Conservation (phyloP, 2,329 filamentous ascomycete genomes). For the Dissoconium aciculare region DNA sequence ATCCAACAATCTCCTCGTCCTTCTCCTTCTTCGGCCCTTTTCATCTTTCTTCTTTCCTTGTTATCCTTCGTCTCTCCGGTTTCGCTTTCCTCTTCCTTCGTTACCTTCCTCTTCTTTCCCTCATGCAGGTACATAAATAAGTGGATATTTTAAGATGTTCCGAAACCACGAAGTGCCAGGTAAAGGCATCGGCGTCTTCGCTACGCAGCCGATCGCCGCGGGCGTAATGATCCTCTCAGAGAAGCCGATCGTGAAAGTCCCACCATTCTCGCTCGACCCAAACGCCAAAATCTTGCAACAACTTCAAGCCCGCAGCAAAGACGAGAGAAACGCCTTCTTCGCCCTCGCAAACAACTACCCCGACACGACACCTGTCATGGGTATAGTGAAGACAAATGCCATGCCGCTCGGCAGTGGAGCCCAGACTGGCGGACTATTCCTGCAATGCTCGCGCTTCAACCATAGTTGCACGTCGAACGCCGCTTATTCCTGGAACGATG, state of each 20-base stretch:
- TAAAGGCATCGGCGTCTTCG: not conserved
- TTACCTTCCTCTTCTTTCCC: too few relatives aligned
- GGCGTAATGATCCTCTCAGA: not conserved
- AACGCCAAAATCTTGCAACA: not conserved
- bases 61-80: too few relatives aligned
- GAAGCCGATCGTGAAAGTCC: not conserved
- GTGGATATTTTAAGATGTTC: too few relatives aligned
- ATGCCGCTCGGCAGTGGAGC: not conserved
- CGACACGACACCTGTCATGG: not conserved
- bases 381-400: constrained; percentile 1
- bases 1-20: too few relatives aligned
- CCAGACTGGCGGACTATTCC: not conserved
- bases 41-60: too few relatives aligned
- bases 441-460: not conserved
- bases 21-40: too few relatives aligned
- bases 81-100: too few relatives aligned
- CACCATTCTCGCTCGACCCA: not conserved
- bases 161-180: not conserved
- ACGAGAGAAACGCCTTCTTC: not conserved
- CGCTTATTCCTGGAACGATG: constrained; percentile 1
- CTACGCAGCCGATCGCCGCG: not conserved
- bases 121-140: too few relatives aligned
- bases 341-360: not conserved
- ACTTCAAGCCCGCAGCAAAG: not conserved
- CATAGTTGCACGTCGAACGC: not conserved